Conservation (phyloP, 1,139 yeast genomes). For the Pichia sp. region DNA sequence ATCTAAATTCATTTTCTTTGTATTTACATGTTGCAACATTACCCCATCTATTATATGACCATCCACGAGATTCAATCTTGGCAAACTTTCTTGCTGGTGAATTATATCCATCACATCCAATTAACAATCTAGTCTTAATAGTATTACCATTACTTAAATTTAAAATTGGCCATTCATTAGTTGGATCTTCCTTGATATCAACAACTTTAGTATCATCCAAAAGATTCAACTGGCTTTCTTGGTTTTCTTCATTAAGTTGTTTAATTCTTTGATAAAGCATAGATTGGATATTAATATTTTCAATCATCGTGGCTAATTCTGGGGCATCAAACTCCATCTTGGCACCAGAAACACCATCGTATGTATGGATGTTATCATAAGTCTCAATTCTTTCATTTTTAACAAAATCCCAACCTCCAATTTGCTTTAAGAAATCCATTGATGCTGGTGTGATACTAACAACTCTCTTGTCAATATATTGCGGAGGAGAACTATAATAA, state of each 20-base stretch:
- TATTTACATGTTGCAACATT: constrained; percentile 81
- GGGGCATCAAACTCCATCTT: constrained; percentile 65
- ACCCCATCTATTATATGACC: constrained; percentile 86
- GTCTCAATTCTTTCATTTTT: constrained; percentile 64
- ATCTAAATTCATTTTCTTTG: constrained; percentile 63
- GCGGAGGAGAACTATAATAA: constrained; percentile 53
- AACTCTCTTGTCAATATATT: constrained; percentile 67
- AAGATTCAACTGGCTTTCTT: constrained; percentile 36
- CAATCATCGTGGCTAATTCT: constrained; percentile 79
- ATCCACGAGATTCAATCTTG: constrained; percentile 79
- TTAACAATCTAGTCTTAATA: constrained; percentile 63
- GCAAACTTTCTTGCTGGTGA: constrained; percentile 87
- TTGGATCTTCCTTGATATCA: constrained; percentile 35
- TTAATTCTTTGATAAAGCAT: constrained; percentile 54
- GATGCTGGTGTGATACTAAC: constrained; percentile 83
- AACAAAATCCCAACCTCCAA: constrained; percentile 74
- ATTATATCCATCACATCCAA: constrained; percentile 96
- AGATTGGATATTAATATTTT: constrained; percentile 76
- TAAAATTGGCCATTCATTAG: constrained; percentile 71
- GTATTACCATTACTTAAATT: constrained; percentile 59
- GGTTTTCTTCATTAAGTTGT: constrained; percentile 35
- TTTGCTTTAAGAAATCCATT: constrained; percentile 55
- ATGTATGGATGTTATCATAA: constrained; percentile 77
- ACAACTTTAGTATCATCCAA: constrained; percentile 64
- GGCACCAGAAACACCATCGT: constrained; percentile 74